phyloP scores from a whole-genome alignment of 2,329 filamentous ascomycete species.

The Apiospora marii region DNA sequence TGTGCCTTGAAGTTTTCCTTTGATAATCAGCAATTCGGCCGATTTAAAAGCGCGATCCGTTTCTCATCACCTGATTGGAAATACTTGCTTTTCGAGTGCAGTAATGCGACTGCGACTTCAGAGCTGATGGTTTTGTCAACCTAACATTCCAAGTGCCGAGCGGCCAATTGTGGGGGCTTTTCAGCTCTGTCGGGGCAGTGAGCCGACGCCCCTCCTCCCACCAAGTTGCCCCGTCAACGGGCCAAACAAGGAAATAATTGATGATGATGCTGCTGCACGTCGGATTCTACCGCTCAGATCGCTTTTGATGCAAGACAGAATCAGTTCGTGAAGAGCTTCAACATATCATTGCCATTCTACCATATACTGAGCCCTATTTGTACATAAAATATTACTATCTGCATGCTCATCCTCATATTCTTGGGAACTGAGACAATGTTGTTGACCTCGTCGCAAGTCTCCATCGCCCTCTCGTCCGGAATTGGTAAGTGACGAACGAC shows the following conservation, averaged over 20 bases:
- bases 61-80: neutral
- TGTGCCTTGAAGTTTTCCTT: neutral
- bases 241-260: constrained; percentile 22
- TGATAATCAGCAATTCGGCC: neutral
- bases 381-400: neutral
- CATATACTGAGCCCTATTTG: neutral
- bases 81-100: too few species aligned
- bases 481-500: constrained; percentile 58
- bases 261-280: neutral
- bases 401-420: neutral
- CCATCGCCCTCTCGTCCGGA: constrained; percentile 67
- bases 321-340: neutral
- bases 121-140: neutral
- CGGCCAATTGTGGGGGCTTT: neutral
- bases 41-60: neutral
- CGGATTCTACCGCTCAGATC: neutral
- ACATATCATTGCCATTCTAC: neutral
- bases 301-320: neutral
- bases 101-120: too few species aligned
- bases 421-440: constrained; percentile 51
- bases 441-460: constrained; percentile 75
- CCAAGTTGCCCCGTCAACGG: neutral
- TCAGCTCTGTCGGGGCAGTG: neutral
- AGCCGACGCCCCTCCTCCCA: neutral
- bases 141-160: neutral